Conservation (phyloP, 2,329 filamentous ascomycete genomes). For the Sarocladium strictum region DNA sequence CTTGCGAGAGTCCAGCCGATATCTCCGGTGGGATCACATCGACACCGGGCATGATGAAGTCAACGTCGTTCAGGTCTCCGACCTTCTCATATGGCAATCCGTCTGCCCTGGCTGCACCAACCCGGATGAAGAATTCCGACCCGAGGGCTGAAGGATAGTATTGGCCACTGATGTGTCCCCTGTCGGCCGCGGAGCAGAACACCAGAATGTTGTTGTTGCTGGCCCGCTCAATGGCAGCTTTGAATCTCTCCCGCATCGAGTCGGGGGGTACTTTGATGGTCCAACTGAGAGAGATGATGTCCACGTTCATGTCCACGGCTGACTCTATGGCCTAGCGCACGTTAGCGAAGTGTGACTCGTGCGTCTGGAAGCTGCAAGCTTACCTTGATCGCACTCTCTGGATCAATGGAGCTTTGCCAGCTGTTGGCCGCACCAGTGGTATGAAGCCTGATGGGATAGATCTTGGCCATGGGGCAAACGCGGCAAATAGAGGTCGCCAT, state of each 20-base stretch:
- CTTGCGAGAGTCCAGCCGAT: neutral
- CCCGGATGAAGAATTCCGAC: neutral
- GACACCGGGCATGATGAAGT: conserved; percentile 6
- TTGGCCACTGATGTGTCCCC: neutral
- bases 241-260: neutral
- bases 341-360: neutral
- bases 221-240: neutral
- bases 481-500: conserved; percentile 2
- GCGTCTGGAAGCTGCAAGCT: neutral
- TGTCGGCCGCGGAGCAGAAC: neutral
- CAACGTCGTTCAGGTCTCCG: neutral
- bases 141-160: neutral
- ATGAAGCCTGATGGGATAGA: conserved; percentile 3
- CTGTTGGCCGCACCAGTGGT: neutral
- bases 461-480: conserved; percentile 7
- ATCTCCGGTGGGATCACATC: neutral
- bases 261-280: neutral
- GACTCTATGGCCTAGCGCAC: neutral
- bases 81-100: neutral
- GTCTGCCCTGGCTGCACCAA: neutral
- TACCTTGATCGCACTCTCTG: neutral
- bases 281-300: conserved; percentile 7
- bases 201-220: neutral
- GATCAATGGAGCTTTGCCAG: neutral
- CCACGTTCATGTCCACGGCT: neutral